Percentiles rank a stretch among this genome's conserved stretches.
phyloP scores from a whole-genome alignment of 495 filamentous ascomycete species.

The Echria macrotheca region DNA sequence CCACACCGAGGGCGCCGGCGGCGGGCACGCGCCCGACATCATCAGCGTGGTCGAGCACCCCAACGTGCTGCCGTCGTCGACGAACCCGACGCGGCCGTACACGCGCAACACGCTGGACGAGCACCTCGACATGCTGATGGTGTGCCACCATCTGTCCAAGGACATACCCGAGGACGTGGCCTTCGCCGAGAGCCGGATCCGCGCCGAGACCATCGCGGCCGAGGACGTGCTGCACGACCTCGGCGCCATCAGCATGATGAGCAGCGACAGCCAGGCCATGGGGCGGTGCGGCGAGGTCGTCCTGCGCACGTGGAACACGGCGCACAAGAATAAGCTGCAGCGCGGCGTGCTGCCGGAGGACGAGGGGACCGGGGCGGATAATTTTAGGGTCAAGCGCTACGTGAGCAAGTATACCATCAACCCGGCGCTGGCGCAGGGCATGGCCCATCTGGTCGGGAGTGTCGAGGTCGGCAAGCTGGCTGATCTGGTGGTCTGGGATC shows the following conservation, averaged over 20 bases:
- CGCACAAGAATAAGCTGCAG: slow-evolving; percentile 95
- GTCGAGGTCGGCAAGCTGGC: slow-evolving; percentile 89
- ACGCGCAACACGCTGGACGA: slow-evolving; percentile 93
- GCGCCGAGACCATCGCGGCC: slow-evolving; percentile 93
- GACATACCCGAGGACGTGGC: slow-evolving; percentile 94
- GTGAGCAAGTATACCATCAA: slow-evolving; percentile 98
- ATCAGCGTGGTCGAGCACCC: slow-evolving; percentile 86
- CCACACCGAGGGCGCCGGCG: slow-evolving; percentile 95
- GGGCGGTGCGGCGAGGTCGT: slow-evolving; percentile 94
- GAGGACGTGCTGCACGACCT: slow-evolving; percentile 96
- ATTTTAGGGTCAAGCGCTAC: slow-evolving; percentile 90
- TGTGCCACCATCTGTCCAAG: slow-evolving; percentile 89
- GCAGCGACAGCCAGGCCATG: slow-evolving; percentile 95
- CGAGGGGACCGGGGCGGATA: slow-evolving; percentile 76
- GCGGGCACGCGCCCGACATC: slow-evolving; percentile 95
- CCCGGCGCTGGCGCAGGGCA: slow-evolving; percentile 88
- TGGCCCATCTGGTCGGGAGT: slow-evolving; percentile 83
- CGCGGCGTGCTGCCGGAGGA: slow-evolving; percentile 74
- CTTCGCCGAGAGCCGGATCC: slow-evolving; percentile 92
- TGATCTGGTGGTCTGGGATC: slow-evolving; percentile 85
- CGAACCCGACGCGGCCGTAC: slow-evolving; percentile 90
- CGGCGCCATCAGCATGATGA: slow-evolving; percentile 98
- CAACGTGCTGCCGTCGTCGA: slow-evolving; percentile 90
- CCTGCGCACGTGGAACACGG: slow-evolving; percentile 93
- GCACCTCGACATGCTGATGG: slow-evolving; percentile 98